Evolutionary conservation across 2,329 filamentous ascomycete genomes (phyloP).

Genomic region (Helminthosporium solani): DNA sequence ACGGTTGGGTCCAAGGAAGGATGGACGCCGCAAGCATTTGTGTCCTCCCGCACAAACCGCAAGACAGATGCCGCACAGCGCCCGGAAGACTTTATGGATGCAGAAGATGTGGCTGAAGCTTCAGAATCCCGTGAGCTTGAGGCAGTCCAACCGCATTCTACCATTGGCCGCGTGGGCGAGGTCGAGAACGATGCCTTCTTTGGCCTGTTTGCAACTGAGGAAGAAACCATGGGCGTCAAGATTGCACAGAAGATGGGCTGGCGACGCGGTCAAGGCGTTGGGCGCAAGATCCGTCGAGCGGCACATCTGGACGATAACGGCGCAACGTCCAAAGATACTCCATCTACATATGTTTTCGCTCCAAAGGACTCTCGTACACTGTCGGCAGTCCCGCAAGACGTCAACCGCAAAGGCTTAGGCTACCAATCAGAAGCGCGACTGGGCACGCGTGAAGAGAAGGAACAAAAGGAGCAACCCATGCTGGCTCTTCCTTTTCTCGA

Average conservation of each 20-base stretch:
- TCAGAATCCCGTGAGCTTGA: constrained; percentile 75
- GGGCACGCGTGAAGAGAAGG: constrained; percentile 29
- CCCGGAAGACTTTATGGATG: constrained; percentile 95
- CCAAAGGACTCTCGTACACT: constrained; percentile 77
- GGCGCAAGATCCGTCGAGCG: constrained; percentile 75
- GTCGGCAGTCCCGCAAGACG: constrained; percentile 62
- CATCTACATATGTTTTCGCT: constrained; percentile 70
- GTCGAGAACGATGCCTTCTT: constrained; percentile 58
- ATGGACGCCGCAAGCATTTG: constrained; percentile 89
- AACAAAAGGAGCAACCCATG: constrained; percentile 12
- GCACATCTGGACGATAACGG: constrained; percentile 63
- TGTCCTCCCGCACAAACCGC: constrained; percentile 81
- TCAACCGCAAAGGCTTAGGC: constrained; percentile 68
- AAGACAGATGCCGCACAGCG: constrained; percentile 66
- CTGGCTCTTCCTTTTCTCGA: constrained; percentile 28
- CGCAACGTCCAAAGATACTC: constrained; percentile 46
- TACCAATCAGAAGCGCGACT: constrained; percentile 62
- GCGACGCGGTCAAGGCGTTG: constrained; percentile 90
- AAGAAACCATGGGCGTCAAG: constrained; percentile 84
- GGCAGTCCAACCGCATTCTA: constrained; percentile 71
- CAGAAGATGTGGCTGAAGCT: constrained; percentile 86
- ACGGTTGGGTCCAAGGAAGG: constrained; percentile 98
- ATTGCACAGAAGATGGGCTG: constrained; percentile 92
- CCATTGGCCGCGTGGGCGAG: constrained; percentile 67
- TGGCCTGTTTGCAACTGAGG: constrained; percentile 69